Base-by-base conservation (phyloP, 1,139 yeast species). In the Lodderomyces theae region DNA sequence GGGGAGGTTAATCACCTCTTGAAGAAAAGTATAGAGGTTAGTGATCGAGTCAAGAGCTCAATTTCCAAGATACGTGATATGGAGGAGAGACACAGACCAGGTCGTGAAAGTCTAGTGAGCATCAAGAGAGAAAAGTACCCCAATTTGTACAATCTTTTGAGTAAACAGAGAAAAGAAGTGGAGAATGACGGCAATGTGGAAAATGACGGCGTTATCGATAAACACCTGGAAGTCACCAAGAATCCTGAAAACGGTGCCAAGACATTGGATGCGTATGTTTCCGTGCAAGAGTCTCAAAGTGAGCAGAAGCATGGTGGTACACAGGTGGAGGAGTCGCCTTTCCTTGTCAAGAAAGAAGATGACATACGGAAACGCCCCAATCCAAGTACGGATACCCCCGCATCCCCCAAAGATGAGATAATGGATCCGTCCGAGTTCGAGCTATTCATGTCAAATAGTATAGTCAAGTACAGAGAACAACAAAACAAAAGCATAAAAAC, bases 381-480 rank as follows among this genome's bases (percentile, higher is more conserved):
- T 11, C 3, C 23, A 18, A 13, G 4, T n/a, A n/a, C 18, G 12
- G 22, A 13, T 3, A 32, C 11, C n/a, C 22, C 22, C 26, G 11
- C 16, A 9, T 19, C 18, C 11, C 8, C n/a, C 3, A 42, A 47
- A 15, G 53, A 46, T n/a, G 52, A 44, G 5, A 10, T 8, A 5
- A 53, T 60, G 59, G 54, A 54, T 34, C 54, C 59, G 4, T 58
- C 54, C 6, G 58, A 58, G 12, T 69, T 69, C 43, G 76, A 69
- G 43, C 35, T 43, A 17, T 69, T 70, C 51, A 66, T 71, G 61
- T 50, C 67, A 2, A 39, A 51, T 7, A 58, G 65, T 23, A 64
- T 71, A 25, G 50, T 56, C 24, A 65, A 61, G 37, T 69, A 67
- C 49, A 49, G 77, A 32, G 18, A 28, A 10, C 31, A 28, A 15